Evolutionary conservation across 192 early-diverging fungal species (phyloP).

Genomic region (Backusella macrospora): DNA sequence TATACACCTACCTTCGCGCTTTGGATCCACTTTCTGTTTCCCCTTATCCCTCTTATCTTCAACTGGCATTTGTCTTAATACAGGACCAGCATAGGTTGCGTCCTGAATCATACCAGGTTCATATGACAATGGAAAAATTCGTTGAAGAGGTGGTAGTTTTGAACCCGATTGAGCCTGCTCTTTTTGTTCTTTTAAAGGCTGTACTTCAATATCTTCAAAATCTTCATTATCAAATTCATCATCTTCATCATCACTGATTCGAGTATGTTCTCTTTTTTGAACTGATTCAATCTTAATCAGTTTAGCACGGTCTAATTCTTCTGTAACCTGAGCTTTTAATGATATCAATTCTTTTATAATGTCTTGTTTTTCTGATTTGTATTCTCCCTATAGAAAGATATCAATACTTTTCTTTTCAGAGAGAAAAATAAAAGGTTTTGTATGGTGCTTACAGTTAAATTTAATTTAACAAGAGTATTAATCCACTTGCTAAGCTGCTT

Average conservation of each 20-base stretch:
- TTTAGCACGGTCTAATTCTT: conserved; percentile 42
- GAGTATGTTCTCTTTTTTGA: conserved; percentile 31
- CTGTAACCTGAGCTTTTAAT: conserved; percentile 41
- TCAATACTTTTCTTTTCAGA: conserved; percentile 7
- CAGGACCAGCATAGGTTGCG: conserved; percentile 37
- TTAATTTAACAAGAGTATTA: conserved; percentile 44
- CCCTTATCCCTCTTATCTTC: neutral
- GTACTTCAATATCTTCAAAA: conserved; percentile 37
- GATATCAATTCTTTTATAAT: conserved; percentile 44
- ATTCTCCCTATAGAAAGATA: neutral
- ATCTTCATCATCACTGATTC: conserved; percentile 39
- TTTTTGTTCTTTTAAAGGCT: neutral
- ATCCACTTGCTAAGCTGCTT: conserved; percentile 54
- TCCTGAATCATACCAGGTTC: conserved; percentile 45
- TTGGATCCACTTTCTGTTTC: conserved; percentile 18
- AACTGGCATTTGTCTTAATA: neutral
- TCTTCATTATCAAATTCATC: conserved; percentile 49
- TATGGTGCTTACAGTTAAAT: conserved; percentile 33
- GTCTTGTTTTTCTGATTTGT: conserved; percentile 40
- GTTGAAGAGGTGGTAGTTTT: conserved; percentile 35
- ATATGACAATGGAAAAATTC: conserved; percentile 41
- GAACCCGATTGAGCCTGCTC: neutral
- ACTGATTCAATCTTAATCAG: conserved; percentile 46
- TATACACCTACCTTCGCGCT: conserved; percentile 19
- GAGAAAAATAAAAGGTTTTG: conserved; percentile 9